Base-by-base conservation (phyloP, 805 yeast genomes). In the Wickerhamiella cacticola region DNA sequence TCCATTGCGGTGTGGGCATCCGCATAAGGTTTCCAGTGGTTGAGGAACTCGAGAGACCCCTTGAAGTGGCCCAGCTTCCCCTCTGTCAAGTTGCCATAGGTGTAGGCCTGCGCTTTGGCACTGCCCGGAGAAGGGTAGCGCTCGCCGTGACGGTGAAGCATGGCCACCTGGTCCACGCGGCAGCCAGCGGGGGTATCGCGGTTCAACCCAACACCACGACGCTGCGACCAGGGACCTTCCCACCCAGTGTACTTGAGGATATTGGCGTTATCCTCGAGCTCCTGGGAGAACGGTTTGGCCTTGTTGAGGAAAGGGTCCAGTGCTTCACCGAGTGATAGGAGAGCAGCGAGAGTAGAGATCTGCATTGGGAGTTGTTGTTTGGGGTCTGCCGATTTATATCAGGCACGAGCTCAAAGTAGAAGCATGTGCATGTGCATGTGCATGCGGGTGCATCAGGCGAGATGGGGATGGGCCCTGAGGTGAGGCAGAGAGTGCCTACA, bases 131-230 rank as follows among this genome's bases (percentile, higher is more conserved):
- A 64, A n/a, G 75, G 78, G 57, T 65, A 76, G 46, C 82, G 66
- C 57, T 76, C 82, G n/a, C 81, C 82, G 51, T 78, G 82, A 53
- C 82, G 69, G 49, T 68, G 64, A 33, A 72, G 54, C 53, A 72
- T 57, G 53, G 72, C 73, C 5, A 75, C 80, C 57, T 77, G 81
- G 52, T 74, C 76, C 38, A 76, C 66, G 0, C 61, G 56, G 59
- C 81, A 75, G 35, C 68, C 68, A 1, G 55, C 59, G n/a, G 83
- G 83, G 2, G 72, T 61, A 18, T 72, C 75, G 31, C 74, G 65
- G 40, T 68, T 65, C 39, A 78, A 71, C 12, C 82, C 82, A 50
- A 56, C 69, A 0, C 80, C 79, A 4, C 68, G 64, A 48, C 71
- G 66, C 35, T 46, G 72, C 9, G 69, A 56, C 56, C 69, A 76